Evolutionary conservation across 2,329 filamentous ascomycete species (phyloP).

Genomic region (Curvularia lunata): DNA sequence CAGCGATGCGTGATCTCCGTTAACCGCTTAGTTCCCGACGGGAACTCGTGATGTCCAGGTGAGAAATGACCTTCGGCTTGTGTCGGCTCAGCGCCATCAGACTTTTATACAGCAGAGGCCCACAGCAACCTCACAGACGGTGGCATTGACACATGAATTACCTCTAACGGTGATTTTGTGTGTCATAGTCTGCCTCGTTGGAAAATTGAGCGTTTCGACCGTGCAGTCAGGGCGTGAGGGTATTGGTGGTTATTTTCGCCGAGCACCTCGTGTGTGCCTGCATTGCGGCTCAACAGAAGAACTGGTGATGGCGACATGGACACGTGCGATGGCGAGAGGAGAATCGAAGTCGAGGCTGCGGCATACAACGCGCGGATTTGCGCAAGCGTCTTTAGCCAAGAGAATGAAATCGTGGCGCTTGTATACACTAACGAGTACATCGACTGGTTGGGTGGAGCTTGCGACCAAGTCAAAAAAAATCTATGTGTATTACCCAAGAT

Average conservation of each 20-base stretch:
- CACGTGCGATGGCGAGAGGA: conserved; percentile 1
- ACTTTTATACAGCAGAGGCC: conserved; percentile 15
- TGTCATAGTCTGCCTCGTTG: conserved; percentile 28
- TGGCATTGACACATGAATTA: conserved; percentile 30
- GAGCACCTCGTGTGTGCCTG: not conserved
- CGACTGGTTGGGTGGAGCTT: not conserved
- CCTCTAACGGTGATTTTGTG: conserved; percentile 31
- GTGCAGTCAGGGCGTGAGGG: conserved; percentile 13
- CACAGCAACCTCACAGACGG: conserved; percentile 14
- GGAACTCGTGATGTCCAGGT: not conserved
- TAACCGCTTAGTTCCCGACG: conserved; percentile 16
- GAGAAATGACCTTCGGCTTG: conserved; percentile 13
- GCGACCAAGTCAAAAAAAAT: not conserved
- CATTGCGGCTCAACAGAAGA: conserved; percentile 23
- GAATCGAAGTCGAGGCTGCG: not conserved
- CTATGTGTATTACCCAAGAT: not conserved
- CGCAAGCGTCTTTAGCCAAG: not conserved
- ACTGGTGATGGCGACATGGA: conserved; percentile 10
- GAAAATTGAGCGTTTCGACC: conserved; percentile 16
- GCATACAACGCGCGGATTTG: not conserved
- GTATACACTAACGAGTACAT: not conserved
- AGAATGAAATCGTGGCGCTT: not conserved
- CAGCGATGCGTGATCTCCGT: conserved; percentile 19
- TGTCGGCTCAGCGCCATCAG: conserved; percentile 15
- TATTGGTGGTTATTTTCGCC: conserved; percentile 25